A percentile compares a stretch with the other conserved stretches of the same genome.
Conservation (phyloP, 2,329 filamentous ascomycete genomes). For the Nigrospora osmanthi region DNA sequence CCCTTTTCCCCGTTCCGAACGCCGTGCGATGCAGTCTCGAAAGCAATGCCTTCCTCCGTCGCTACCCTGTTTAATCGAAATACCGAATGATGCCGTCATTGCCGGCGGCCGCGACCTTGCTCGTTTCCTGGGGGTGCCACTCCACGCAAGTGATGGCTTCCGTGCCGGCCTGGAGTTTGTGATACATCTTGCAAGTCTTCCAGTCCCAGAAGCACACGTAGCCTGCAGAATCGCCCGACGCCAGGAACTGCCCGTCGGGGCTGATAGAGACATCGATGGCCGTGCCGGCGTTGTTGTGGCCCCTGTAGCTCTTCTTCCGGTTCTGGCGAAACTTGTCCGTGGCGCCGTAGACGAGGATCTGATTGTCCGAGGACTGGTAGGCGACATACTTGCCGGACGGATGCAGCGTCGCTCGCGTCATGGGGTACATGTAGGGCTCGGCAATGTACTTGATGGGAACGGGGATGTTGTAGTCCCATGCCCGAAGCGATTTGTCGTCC, state of each 20-base stretch:
- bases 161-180: constrained; percentile 84
- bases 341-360: constrained; percentile 90
- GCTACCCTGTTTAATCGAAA: constrained; percentile 62
- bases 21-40: neutral
- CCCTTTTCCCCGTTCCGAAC: neutral
- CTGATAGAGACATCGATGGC: constrained; percentile 84
- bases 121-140: constrained; percentile 97
- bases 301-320: constrained; percentile 90
- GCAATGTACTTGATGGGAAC: constrained; percentile 98
- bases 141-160: constrained; percentile 77
- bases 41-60: neutral
- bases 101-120: constrained; percentile 86
- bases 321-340: constrained; percentile 97
- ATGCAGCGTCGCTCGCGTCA: constrained; percentile 78
- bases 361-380: constrained; percentile 90
- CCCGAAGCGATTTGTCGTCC: constrained; percentile 90
- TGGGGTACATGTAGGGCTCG: constrained; percentile 95
- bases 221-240: constrained; percentile 78
- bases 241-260: constrained; percentile 87
- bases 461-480: constrained; percentile 98
- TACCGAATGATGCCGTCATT: constrained; percentile 83
- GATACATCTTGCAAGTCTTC: constrained; percentile 99
- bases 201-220: constrained; percentile 98
- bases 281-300: constrained; percentile 92
- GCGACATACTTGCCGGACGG: constrained; percentile 91